Evolutionary conservation across 352 stramenopile genomes (phyloP), one percentile per base, ranked within the genome.

Genomic region (Phytophthora chlamydospora): DNA sequence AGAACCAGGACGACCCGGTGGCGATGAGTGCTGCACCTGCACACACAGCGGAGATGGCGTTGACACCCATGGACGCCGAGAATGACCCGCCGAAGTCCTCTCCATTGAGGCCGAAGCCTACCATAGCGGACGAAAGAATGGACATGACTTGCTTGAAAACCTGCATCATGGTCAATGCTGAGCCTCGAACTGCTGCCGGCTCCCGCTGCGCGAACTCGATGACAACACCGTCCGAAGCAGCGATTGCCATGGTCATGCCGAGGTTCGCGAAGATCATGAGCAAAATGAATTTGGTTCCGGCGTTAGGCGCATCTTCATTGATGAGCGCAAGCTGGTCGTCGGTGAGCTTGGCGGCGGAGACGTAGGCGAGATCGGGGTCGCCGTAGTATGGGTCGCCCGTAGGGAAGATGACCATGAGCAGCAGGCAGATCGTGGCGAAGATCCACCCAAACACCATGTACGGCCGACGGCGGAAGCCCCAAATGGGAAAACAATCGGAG

Each of bases 401-500:
- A 3, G 53, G 59, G 41, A 76, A 62, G 6, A 70, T 49, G 9
- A 58, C 68, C 65, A 79, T 78, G 32, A 71, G 32, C 11, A 80
- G 17, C 11, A 80, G 45, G 14, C 62, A 79, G 34, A 55, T 56
- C 13, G 66, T 63, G 8, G 58, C 71, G 19, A 85, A 64, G 8
- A 68, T 33, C 76, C 78, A 88, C 29, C 85, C 88, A 29, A 91
- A 67, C 2, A 84, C 63, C 63, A 95, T 91, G 67, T 91, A 96
- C 16, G 80, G 80, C 29, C 86, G 88, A 16, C 85, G 72, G 31
- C 85, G 85, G 34, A 83, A 85, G 9, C 85, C 88, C 50, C 68
- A 88, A 56, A 95, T 87, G 19, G 85, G 88, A 49, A 88, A 82
- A 55, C 84, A 94, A 54, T 95, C 85, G 24, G 72, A 88, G 21